Evolutionary conservation across 2,329 filamentous ascomycete genomes (phyloP).

Genomic region (Fusarium sp.): DNA sequence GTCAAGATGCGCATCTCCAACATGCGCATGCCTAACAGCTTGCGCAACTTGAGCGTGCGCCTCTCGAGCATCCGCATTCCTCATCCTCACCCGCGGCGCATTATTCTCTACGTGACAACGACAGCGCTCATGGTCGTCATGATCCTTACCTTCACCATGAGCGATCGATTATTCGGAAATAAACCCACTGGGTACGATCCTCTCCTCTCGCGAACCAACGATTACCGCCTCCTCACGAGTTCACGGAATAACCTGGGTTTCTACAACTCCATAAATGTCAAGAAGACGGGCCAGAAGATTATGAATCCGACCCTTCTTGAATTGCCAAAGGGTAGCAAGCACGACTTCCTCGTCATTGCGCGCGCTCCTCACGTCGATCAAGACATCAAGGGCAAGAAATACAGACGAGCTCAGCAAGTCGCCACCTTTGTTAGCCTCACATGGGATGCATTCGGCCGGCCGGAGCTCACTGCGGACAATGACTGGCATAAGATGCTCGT

Average conservation of each 20-base stretch:
- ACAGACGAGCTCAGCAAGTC: conserved; percentile 38
- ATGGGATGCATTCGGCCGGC: conserved; percentile 37
- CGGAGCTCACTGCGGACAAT: conserved; percentile 31
- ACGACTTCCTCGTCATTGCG: conserved; percentile 40
- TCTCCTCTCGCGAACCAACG: conserved; percentile 37
- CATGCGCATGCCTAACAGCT: conserved; percentile 17
- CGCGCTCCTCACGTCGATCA: conserved; percentile 38
- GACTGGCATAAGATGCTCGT: conserved; percentile 41
- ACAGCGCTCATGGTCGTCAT: conserved; percentile 27
- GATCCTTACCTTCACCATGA: conserved; percentile 23
- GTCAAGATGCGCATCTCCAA: conserved; percentile 31
- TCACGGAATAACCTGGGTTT: conserved; percentile 37
- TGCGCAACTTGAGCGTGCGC: conserved; percentile 24
- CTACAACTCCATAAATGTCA: conserved; percentile 40
- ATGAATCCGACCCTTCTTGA: conserved; percentile 43
- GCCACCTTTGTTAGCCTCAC: conserved; percentile 39
- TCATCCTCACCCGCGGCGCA: conserved; percentile 36
- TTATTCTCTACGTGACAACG: conserved; percentile 25
- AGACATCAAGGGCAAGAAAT: conserved; percentile 39
- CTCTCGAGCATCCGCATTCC: conserved; percentile 16
- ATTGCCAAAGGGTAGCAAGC: conserved; percentile 36
- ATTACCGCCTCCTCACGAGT: conserved; percentile 38
- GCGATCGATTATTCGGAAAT: not conserved
- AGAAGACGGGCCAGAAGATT: conserved; percentile 41
- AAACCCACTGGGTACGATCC: conserved; percentile 24